Evolutionary conservation across 164 flowering plant genomes (phyloP).

Genomic region (Kalanchoe fedtschenkoi): DNA sequence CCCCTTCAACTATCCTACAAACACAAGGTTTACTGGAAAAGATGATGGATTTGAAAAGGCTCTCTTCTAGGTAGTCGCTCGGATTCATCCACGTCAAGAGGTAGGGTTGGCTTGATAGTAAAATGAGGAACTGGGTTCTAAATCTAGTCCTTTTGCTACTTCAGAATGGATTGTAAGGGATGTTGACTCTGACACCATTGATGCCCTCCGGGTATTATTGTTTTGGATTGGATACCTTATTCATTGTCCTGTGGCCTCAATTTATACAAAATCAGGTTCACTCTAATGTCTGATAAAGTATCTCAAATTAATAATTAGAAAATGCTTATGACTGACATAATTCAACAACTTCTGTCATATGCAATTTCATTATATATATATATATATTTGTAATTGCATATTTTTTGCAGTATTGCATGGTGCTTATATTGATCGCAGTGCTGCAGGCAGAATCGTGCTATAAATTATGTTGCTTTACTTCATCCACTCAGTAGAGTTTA

Average conservation of each 20-base stretch:
- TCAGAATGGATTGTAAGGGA: constrained; percentile 66
- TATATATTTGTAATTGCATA: too few species aligned
- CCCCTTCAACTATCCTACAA: constrained; percentile 69
- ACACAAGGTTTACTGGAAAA: constrained; percentile 80
- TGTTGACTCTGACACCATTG: constrained; percentile 76
- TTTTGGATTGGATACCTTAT: too few species aligned
- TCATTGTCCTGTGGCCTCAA: too few species aligned
- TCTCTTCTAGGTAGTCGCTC: constrained; percentile 32
- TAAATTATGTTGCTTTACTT: constrained; percentile 59
- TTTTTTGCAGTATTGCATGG: neutral
- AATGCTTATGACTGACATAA: too few species aligned
- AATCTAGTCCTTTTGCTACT: constrained; percentile 17
- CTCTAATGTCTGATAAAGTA: too few species aligned
- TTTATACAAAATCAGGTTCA: too few species aligned
- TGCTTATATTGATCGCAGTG: neutral
- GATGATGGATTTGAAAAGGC: constrained; percentile 80
- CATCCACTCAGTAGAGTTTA: constrained; percentile 75
- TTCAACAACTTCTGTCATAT: neutral
- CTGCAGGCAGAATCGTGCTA: constrained; percentile 66
- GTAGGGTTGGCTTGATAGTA: constrained; percentile 73
- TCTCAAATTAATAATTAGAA: too few species aligned
- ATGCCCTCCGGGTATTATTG: constrained; percentile 72
- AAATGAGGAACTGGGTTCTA: constrained; percentile 33
- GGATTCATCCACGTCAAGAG: constrained; percentile 27
- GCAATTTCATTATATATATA: neutral